phyloP scores from a whole-genome alignment of 371 early-diverging fungal species.

The Apophysomyces sp. region DNA sequence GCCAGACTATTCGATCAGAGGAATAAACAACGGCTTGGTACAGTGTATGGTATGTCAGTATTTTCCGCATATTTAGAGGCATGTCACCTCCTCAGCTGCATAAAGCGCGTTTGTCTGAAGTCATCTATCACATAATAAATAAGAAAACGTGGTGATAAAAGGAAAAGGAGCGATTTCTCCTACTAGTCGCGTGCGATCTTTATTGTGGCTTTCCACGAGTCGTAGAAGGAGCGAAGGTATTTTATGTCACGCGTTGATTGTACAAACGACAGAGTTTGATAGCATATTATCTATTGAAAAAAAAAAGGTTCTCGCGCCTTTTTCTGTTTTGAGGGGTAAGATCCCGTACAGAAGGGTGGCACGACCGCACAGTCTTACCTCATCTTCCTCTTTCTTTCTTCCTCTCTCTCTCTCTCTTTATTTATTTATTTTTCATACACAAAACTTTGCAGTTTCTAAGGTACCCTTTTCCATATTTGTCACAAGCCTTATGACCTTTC shows the following conservation, averaged over 20 bases:
- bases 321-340: background rate
- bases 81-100: background rate
- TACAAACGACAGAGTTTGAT: background rate
- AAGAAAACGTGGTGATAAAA: background rate
- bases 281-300: background rate
- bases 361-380: background rate
- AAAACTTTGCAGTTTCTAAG: too few relatives aligned
- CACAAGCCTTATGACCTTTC: too few relatives aligned
- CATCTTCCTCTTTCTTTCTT: too few relatives aligned
- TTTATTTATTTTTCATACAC: too few relatives aligned
- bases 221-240: background rate
- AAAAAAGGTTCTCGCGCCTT: background rate
- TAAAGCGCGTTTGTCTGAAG: background rate
- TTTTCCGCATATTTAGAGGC: background rate
- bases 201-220: constrained; percentile 3
- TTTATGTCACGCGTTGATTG: background rate
- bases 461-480: too few relatives aligned
- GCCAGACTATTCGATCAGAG: background rate
- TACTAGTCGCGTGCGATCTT: background rate
- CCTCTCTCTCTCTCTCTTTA: too few relatives aligned
- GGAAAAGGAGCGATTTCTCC: background rate
- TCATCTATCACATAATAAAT: background rate
- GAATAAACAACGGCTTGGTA: background rate
- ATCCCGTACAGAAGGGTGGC: background rate
- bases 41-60: background rate